A percentile compares a stretch with the other conserved stretches of the same genome.
phyloP scores from a whole-genome alignment of 106 monocot species.

The Dendrobium catenatum region DNA sequence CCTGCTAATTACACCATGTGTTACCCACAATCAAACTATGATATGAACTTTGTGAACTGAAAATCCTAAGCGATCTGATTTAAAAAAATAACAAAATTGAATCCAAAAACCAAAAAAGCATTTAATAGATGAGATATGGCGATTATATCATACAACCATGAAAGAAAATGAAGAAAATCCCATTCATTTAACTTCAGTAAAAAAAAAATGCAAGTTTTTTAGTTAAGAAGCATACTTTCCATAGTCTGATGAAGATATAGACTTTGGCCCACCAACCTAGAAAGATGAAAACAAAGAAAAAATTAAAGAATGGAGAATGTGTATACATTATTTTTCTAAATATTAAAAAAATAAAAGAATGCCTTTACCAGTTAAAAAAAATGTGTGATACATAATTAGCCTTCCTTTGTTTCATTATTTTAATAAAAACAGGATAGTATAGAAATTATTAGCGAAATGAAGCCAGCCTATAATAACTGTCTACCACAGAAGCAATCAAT shows the following conservation, averaged over 20 bases:
- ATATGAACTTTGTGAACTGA: neutral
- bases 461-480: neutral
- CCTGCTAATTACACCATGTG: neutral
- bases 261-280: no score
- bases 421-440: neutral
- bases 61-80: neutral
- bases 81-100: neutral
- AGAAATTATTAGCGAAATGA: neutral
- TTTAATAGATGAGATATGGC: no score
- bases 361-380: neutral
- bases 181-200: neutral
- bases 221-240: constrained; percentile 1
- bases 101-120: neutral
- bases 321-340: neutral
- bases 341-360: neutral
- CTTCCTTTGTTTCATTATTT: neutral
- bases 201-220: neutral
- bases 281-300: neutral
- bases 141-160: neutral
- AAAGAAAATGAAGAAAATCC: neutral
- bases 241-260: neutral
- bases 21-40: neutral
- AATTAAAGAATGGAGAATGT: neutral
- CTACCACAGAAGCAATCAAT: neutral
- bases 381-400: neutral